Percentiles rank a stretch among this genome's conserved stretches.
Conservation (phyloP, 495 filamentous ascomycete species). For the Trichocladium uniseriatum region DNA sequence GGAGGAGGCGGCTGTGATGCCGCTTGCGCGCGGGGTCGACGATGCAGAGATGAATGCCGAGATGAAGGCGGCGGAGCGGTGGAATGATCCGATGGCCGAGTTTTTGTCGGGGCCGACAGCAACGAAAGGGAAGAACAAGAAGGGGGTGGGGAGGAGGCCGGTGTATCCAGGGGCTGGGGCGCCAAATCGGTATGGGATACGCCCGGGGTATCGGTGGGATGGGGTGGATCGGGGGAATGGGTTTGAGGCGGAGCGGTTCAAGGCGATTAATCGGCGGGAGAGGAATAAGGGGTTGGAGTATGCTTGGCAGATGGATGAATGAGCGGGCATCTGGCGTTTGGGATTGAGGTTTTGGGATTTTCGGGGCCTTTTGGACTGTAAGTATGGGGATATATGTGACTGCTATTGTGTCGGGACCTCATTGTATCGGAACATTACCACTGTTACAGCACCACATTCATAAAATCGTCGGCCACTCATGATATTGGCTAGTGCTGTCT, state of each 20-base stretch:
- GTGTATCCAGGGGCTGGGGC: conserved; percentile 68
- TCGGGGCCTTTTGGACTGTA: no score
- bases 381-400: no score
- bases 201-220: conserved; percentile 91
- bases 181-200: conserved; percentile 92
- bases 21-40: conserved; percentile 67
- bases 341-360: no score
- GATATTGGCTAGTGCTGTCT: no score
- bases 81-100: conserved; percentile 87
- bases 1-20: conserved; percentile 70
- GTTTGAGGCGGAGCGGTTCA: conserved; percentile 92
- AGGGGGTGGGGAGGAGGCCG: conserved; percentile 52
- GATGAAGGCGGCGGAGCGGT: conserved; percentile 61
- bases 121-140: conserved; percentile 33
- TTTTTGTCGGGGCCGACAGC: conserved; percentile 44
- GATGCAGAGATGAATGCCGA: conserved; percentile 79
- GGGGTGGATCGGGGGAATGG: conserved; percentile 92
- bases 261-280: conserved; percentile 65
- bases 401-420: no score
- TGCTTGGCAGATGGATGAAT: conserved; percentile 93
- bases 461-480: no score
- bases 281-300: conserved; percentile 75
- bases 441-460: no score
- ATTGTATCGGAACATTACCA: no score
- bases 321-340: background rate